A percentile compares a stretch with the other conserved stretches of the same genome.
Evolutionary conservation across 2,329 filamentous ascomycete species (phyloP).

Genomic region (Pezizomycotina sp.): DNA sequence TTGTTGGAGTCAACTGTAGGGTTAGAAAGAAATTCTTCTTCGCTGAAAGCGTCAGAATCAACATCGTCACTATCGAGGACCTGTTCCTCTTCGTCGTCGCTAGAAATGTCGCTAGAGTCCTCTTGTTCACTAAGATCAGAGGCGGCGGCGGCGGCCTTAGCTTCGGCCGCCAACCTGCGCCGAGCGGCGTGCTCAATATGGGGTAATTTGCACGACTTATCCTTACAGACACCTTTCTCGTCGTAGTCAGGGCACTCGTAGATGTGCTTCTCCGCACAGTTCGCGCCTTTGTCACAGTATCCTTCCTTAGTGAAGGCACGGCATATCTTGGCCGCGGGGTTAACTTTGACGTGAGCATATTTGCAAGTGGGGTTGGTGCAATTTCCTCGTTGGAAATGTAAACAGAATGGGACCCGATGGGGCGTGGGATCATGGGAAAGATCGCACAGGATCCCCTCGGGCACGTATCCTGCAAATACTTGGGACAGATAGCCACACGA

Average conservation of each 20-base stretch:
- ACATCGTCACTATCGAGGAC: constrained; percentile 57
- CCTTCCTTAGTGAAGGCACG: constrained; percentile 68
- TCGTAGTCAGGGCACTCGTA: constrained; percentile 91
- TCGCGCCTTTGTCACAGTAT: constrained; percentile 68
- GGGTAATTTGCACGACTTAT: constrained; percentile 63
- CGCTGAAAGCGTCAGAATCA: constrained; percentile 45
- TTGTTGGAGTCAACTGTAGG: constrained; percentile 39
- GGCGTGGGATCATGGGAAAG: constrained; percentile 74
- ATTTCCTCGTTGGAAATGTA: constrained; percentile 78
- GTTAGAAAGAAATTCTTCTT: constrained; percentile 49
- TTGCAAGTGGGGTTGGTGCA: constrained; percentile 75
- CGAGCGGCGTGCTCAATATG: constrained; percentile 81
- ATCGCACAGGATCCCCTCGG: constrained; percentile 64
- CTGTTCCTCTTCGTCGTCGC: constrained; percentile 52
- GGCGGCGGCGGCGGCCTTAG: constrained; percentile 27
- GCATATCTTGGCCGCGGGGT: constrained; percentile 64
- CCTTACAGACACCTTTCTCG: constrained; percentile 71
- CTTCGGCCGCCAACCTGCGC: constrained; percentile 43
- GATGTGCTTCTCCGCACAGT: constrained; percentile 68
- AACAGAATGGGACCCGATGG: constrained; percentile 70
- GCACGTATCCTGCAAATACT: constrained; percentile 66
- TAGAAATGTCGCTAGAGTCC: constrained; percentile 32
- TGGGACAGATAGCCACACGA: constrained; percentile 82
- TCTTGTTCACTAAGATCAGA: constrained; percentile 26
- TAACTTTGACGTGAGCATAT: constrained; percentile 70